Conservation (phyloP, 768 basidiomycete genomes). For the Leucogyrophana mollusca region DNA sequence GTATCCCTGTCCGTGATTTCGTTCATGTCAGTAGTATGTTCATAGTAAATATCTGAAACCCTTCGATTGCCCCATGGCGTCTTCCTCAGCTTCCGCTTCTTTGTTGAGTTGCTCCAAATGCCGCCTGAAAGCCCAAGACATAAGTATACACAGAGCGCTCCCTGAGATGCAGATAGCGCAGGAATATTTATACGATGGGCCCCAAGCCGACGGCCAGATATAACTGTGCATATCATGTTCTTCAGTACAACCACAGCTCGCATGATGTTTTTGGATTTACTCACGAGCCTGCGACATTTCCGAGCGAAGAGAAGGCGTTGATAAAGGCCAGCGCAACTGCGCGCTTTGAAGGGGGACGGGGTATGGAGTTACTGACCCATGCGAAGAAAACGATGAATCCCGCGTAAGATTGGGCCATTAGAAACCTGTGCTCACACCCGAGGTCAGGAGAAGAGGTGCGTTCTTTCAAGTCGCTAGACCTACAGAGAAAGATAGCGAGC, state of each 20-base stretch:
- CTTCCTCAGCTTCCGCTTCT: constrained; percentile 38
- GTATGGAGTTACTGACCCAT: constrained; percentile 58
- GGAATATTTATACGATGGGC: constrained; percentile 65
- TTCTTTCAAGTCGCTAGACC: too few relatives aligned
- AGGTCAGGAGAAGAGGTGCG: not conserved
- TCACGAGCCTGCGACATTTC: constrained; percentile 83
- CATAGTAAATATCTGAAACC: constrained; percentile 51
- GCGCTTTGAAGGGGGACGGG: constrained; percentile 83
- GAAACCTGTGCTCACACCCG: constrained; percentile 45
- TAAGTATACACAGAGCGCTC: constrained; percentile 46
- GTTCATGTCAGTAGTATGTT: not conserved
- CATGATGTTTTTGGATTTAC: constrained; percentile 25
- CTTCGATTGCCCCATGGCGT: constrained; percentile 28
- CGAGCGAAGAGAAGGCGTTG: constrained; percentile 79
- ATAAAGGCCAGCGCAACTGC: constrained; percentile 84
- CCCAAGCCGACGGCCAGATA: constrained; percentile 68
- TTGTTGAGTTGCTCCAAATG: constrained; percentile 43
- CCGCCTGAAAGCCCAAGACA: constrained; percentile 49
- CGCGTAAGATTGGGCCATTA: constrained; percentile 74
- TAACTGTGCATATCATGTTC: constrained; percentile 39
- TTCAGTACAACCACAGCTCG: not conserved
- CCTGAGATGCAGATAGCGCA: constrained; percentile 72
- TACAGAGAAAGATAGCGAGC: constrained; percentile 68
- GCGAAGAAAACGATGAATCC: constrained; percentile 66
- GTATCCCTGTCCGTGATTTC: too few relatives aligned